These are phyloP conservation scores for Blastocystis sp. DNA, from an alignment of 352 stramenopile species.

Conservation along the genomic window DNA sequence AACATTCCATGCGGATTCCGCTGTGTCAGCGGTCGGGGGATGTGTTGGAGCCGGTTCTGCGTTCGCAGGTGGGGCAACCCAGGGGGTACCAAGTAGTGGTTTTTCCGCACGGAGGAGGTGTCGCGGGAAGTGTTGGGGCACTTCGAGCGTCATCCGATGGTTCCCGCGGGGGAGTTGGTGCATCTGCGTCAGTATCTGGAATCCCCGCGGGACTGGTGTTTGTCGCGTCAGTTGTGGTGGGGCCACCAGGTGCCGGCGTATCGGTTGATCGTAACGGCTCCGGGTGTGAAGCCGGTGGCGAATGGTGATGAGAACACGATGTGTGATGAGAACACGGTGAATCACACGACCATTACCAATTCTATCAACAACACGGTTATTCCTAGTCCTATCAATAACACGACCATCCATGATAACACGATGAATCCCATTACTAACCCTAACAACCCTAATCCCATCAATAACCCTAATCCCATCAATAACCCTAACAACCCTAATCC, in stretches of 20 bases:
- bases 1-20: constrained; percentile 59
- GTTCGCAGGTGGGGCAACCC: background rate
- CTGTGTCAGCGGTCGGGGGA: constrained; percentile 59
- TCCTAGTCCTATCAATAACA: too few species aligned
- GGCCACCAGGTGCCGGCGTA: constrained; percentile 96
- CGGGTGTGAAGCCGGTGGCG: background rate
- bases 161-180: constrained; percentile 68
- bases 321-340: too few species aligned
- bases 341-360: too few species aligned
- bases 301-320: background rate
- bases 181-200: constrained; percentile 85
- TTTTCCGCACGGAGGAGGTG: constrained; percentile 57
- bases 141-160: constrained; percentile 63
- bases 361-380: too few species aligned
- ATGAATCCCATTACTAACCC: too few species aligned
- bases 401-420: too few species aligned
- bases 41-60: constrained; percentile 59
- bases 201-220: constrained; percentile 97
- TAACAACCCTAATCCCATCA: too few species aligned
- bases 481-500: too few species aligned
- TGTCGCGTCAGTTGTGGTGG: constrained; percentile 97
- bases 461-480: too few species aligned
- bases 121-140: constrained; percentile 63
- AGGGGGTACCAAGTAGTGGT: constrained; percentile 48
- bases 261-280: constrained; percentile 71